A percentile compares a stretch with the other conserved stretches of the same genome.
phyloP scores from a whole-genome alignment of 129 eudicot genomes.

The Deinandra increscens region DNA sequence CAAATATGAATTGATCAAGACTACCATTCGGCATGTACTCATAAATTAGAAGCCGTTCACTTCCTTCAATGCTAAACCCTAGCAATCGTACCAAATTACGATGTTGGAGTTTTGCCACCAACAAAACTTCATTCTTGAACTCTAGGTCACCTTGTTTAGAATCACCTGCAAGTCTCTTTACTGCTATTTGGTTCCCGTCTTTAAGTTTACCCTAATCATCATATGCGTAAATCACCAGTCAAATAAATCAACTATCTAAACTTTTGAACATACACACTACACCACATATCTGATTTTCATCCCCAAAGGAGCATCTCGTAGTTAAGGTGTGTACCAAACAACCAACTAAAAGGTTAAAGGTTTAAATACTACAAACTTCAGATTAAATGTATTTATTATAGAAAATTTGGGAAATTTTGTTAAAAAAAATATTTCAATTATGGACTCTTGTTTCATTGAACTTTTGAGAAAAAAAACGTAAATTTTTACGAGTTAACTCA shows the following conservation, averaged over 20 bases:
- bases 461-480: no score
- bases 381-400: no score
- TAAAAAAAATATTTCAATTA: no score
- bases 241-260: background rate
- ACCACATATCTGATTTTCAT: no score
- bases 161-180: constrained; percentile 9
- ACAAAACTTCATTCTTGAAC: constrained; percentile 4
- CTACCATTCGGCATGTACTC: constrained; percentile 3
- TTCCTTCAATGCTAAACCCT: constrained; percentile 8
- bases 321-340: no score
- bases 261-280: background rate
- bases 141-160: constrained; percentile 11
- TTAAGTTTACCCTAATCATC: background rate
- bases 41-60: constrained; percentile 8
- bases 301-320: no score
- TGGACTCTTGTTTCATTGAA: no score
- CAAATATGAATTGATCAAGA: constrained; percentile 9
- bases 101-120: constrained; percentile 8
- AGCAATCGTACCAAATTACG: constrained; percentile 6
- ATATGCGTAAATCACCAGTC: background rate
- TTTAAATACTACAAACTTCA: no score
- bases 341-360: no score
- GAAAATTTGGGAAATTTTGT: no score
- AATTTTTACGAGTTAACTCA: no score
- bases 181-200: background rate